Evolutionary conservation across 495 filamentous ascomycete species (phyloP).

Genomic region (Penicillium pulvis): DNA sequence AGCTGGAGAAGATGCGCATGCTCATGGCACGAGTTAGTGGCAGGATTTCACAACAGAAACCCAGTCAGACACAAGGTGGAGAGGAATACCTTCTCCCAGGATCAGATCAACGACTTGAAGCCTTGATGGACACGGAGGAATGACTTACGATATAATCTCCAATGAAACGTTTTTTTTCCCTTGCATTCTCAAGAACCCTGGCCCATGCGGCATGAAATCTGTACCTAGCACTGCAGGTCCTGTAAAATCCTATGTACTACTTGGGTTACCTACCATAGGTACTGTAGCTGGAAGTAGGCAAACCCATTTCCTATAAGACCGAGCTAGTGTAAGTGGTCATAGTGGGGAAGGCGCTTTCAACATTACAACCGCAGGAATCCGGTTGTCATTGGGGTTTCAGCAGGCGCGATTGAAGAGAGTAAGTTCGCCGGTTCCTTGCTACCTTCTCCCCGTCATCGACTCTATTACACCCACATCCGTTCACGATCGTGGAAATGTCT

Average conservation of each 20-base stretch:
- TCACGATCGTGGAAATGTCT: neutral
- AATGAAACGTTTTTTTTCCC: neutral
- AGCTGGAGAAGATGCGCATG: slow-evolving; percentile 76
- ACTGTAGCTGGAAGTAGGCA: neutral
- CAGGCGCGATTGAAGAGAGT: slow-evolving; percentile 9
- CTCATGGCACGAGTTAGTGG: slow-evolving; percentile 71
- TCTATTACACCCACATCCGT: slow-evolving; percentile 30
- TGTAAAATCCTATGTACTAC: slow-evolving; percentile 4
- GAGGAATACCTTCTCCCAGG: slow-evolving; percentile 31
- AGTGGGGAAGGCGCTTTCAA: slow-evolving; percentile 7
- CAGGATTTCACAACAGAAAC: slow-evolving; percentile 50
- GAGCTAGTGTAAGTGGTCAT: neutral
- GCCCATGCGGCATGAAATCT: slow-evolving; percentile 10
- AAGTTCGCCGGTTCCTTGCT: slow-evolving; percentile 15
- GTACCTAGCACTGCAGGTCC: slow-evolving; percentile 10
- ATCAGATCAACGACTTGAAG: slow-evolving; percentile 38
- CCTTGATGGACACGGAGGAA: slow-evolving; percentile 33
- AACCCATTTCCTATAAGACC: slow-evolving; percentile 4
- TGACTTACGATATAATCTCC: slow-evolving; percentile 32
- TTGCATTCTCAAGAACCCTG: slow-evolving; percentile 11
- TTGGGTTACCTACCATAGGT: neutral
- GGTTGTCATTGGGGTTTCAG: slow-evolving; percentile 4
- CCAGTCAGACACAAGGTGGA: slow-evolving; percentile 13
- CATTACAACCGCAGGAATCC: slow-evolving; percentile 6
- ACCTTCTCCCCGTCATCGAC: slow-evolving; percentile 25